Percentiles rank a stretch among this genome's conserved stretches.
These are phyloP conservation scores for Pichia sp. DNA, from an alignment of 1,139 yeast species.

Conservation along the genomic window DNA sequence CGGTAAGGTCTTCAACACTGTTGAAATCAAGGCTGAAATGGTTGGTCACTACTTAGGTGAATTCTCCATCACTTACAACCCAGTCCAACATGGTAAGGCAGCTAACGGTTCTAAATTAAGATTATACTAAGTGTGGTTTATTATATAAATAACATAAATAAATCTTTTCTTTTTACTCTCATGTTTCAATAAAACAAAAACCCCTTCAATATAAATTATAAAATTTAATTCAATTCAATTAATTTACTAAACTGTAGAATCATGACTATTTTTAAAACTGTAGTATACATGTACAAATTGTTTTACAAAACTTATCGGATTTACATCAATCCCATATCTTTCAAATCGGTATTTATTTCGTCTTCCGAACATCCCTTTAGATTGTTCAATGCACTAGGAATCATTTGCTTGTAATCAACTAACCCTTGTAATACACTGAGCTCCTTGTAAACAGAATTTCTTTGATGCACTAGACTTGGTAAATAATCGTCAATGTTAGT, in stretches of 20 bases:
- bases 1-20: slow-evolving; percentile 99
- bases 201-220: slow-evolving; percentile 4
- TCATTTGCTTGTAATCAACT: slow-evolving; percentile 46
- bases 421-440: slow-evolving; percentile 58
- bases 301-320: not conserved
- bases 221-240: not conserved
- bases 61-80: slow-evolving; percentile 99
- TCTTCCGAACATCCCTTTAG: slow-evolving; percentile 55
- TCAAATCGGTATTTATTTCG: slow-evolving; percentile 62
- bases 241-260: not conserved
- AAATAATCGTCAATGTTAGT: slow-evolving; percentile 25
- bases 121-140: slow-evolving; percentile 30
- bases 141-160: slow-evolving; percentile 7
- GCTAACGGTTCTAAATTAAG: slow-evolving; percentile 61
- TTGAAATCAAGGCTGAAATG: slow-evolving; percentile 99
- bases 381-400: slow-evolving; percentile 59
- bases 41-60: slow-evolving; percentile 99
- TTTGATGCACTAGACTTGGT: slow-evolving; percentile 48
- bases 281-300: not conserved
- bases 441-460: slow-evolving; percentile 55
- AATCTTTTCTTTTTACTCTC: slow-evolving; percentile 13
- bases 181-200: slow-evolving; percentile 5
- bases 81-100: slow-evolving; percentile 99
- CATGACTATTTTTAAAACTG: not conserved
- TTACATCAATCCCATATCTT: slow-evolving; percentile 29